Evolutionary conservation across 1,139 yeast genomes (phyloP), one percentile per base, ranked within the genome.

Genomic region (Pichia sp.): DNA sequence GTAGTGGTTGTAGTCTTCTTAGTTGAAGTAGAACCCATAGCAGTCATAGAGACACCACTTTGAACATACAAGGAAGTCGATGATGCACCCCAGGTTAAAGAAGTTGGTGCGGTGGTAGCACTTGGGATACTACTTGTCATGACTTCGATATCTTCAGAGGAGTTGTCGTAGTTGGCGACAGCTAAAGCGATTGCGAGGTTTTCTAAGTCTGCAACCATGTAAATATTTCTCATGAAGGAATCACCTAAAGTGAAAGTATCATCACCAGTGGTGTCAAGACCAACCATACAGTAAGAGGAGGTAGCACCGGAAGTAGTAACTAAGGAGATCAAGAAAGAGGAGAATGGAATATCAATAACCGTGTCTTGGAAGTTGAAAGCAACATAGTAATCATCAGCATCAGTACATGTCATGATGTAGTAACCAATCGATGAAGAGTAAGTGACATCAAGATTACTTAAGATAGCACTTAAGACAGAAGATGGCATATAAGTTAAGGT

Each of bases 161-260:
- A 22, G 6, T 7, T 15, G 22, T 33, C 22, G 22, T 46, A 44
- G 21, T 66, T 67, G 7, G 82, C 56, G n/a, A 77, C 87, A 1
- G 94, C 96, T 45, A 90, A 51, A 0, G 84, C 81, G 27, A 89
- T 71, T 59, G 81, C 79, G 46, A 70, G 66, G 53, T 76, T 77
- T 30, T 85, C 90, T 53, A 88, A 68, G 65, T 90, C 94, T 58
- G 77, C 88, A 38, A 88, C 96, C 45, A 83, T 78, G 62, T 89
- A 89, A 9, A 88, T 89, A 45, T 77, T 72, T 54, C 89, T 75
- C 58, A 89, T 68, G 67, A 88, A 81, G 34, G 81, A 76, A 64
- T 86, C 96, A 42, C 96, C 96, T 12, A 87, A 62, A 19, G 77
- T 68, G 41, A 66, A 60, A 1, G 64, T 47, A 30, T 56, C 57